Evolutionary conservation across 1,139 yeast genomes (phyloP), one percentile per base, ranked within the genome.

Genomic region (Pichia cactophila): DNA sequence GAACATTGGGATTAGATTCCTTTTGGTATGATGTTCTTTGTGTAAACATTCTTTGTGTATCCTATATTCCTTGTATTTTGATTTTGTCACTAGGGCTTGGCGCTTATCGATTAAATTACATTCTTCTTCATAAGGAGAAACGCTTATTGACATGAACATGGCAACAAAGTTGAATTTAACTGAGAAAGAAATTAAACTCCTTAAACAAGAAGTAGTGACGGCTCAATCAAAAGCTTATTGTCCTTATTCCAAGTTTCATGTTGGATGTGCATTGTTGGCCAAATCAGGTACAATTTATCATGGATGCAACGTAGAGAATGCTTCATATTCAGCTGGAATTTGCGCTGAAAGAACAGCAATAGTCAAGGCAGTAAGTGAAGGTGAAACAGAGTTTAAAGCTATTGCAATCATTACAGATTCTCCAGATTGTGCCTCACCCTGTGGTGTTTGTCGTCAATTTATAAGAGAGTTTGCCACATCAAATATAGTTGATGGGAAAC

Each of bases 241-340:
- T 17, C 96, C 96, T 2, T 88, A 88, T 65, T 87, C 96, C 38
- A 79, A 84, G 45, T 89, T 87, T 66, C 75, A 90, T 44, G 98
- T 92, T 2, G 97, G 97, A 0, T 87, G 96, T 48, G 79, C 83
- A 1, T 60, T 90, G 1, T 61, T 86, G 33, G 73, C 88, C 0
- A 62, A 62, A 1, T 67, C 71, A 10, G 85, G 80, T 4, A 68
- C 70, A 23, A 70, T 64, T 43, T 68, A 83, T 36, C 64, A 68
- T 12, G 98, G 97, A 4, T 95, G 95, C 45, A 92, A 92, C 59
- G 81, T 92, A 28, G 98, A 92, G 63, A 92, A 90, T 63, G 97
- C 97, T 3, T 81, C 94, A 41, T 90, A 86, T 61, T 94, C 73
- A 0, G 97, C 85, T 0, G 76, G 86, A 2, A 81, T 89, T 17